phyloP scores from a whole-genome alignment of 1,284 basidiomycete species.

The Ustilago cynodontis region DNA sequence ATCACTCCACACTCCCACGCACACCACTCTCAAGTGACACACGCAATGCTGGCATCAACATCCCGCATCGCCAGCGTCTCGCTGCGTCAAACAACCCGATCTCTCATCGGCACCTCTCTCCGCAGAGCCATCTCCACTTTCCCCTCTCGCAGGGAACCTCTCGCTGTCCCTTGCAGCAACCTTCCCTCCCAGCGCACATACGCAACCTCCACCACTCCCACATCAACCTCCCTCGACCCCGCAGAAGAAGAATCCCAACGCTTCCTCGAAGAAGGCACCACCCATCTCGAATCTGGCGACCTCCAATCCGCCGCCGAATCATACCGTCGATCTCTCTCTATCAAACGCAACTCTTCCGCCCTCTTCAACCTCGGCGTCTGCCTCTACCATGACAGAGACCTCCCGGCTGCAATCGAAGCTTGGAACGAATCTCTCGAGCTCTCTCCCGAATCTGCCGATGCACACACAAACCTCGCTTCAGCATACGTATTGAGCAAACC shows the following conservation, averaged over 20 bases:
- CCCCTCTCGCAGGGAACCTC: background rate
- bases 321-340: constrained; percentile 83
- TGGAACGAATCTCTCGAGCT: constrained; percentile 72
- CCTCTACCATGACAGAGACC: constrained; percentile 83
- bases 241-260: constrained; percentile 83
- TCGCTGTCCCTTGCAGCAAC: background rate
- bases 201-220: constrained; percentile 83
- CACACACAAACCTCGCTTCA: constrained; percentile 92
- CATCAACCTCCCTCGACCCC: constrained; percentile 84
- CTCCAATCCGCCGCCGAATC: constrained; percentile 81
- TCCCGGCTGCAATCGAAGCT: constrained; percentile 55
- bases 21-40: background rate
- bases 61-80: constrained; percentile 14
- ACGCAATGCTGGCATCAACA: constrained; percentile 31
- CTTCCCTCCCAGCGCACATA: constrained; percentile 71
- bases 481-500: constrained; percentile 91
- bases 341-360: constrained; percentile 83
- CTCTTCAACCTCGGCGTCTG: constrained; percentile 90
- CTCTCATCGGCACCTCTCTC: background rate
- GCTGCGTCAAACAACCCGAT: constrained; percentile 5
- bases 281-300: constrained; percentile 89
- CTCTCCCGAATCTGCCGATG: constrained; percentile 86
- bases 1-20: background rate
- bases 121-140: constrained; percentile 10
- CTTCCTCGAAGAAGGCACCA: constrained; percentile 86